Evolutionary conservation across 2,329 filamentous ascomycete genomes (phyloP), one percentile per base, ranked within the genome.

Genomic region (Blumeriella jaapii): DNA sequence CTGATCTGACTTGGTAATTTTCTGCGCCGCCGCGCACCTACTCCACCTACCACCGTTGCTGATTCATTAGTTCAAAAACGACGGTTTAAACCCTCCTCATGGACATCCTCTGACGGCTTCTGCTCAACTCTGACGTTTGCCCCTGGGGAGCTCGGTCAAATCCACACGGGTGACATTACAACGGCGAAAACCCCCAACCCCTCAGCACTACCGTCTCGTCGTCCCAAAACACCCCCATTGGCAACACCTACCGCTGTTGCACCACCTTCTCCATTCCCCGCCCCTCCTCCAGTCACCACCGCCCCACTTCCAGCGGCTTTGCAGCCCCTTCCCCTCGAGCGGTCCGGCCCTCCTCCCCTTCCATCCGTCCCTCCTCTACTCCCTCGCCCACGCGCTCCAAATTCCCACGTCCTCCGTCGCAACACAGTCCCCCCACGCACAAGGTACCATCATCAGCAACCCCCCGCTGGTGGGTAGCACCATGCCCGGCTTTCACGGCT

Each of bases 51-150:
- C n/a, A n/a, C n/a, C n/a, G n/a, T n/a, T n/a, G n/a, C n/a, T n/a
- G n/a, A n/a, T n/a, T n/a, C n/a, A n/a, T n/a, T n/a, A n/a, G n/a
- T n/a, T n/a, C n/a, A n/a, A n/a, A 1, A 76, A 68, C 44, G 82
- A 87, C 57, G 82, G n/a, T 9, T 66, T 74, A 26, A n/a, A 86
- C 80, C 1, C 64, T 98, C 14, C 68, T 98, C 31, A 93, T 98
- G 63, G n/a, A 91, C 86, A n/a, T 98, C 91, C 0, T 95, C 91
- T 0, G 91, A 98, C 58, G 91, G 91, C 0, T 98, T 96, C 63
- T 98, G 91, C 58, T 98, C 91, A 0, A 81, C 83, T 0, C 65
- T 98, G 5, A 82, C 86, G 0, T 98, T 98, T 54, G 61, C 73
- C 1, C 65, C 81, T 2, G 83, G 84, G 6, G 91, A 98, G 57